Percentiles rank a stretch among this genome's conserved stretches.
Evolutionary conservation across 257 asterid genomes (phyloP).

Genomic region (Solanum chmielewskii): DNA sequence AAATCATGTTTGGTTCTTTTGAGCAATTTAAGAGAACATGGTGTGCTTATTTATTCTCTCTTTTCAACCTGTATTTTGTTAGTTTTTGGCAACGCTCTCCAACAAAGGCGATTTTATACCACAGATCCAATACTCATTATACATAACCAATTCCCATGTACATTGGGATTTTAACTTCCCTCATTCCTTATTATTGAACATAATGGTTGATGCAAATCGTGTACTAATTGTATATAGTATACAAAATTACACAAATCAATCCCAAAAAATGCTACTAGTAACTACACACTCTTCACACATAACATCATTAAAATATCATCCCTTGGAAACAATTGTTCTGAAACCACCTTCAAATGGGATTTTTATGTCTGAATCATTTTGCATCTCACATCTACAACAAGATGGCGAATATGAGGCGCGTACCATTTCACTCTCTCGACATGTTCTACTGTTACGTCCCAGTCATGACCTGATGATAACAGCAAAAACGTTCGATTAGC

Average conservation of each 20-base stretch:
- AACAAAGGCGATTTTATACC: not conserved
- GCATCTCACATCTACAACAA: slow-evolving; percentile 78
- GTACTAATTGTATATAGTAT: not conserved
- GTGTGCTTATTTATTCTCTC: not conserved
- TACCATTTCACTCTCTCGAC: slow-evolving; percentile 94
- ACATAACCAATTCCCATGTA: not conserved
- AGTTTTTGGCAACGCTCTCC: not conserved
- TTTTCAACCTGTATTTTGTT: not conserved
- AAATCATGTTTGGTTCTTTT: not conserved
- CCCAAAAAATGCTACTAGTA: not conserved
- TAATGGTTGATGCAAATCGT: not conserved
- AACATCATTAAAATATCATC: not conserved
- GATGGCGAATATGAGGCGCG: slow-evolving; percentile 89
- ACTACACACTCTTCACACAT: not conserved
- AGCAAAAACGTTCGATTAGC: not conserved
- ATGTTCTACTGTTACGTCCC: slow-evolving; percentile 66
- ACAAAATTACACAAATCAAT: not conserved
- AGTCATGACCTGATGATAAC: slow-evolving; percentile 52
- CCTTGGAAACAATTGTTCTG: not conserved
- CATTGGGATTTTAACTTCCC: not conserved
- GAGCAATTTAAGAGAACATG: not conserved
- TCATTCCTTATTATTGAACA: not conserved
- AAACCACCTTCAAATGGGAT: not conserved
- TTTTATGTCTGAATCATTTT: not conserved
- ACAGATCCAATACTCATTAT: not conserved